Evolutionary conservation across 2,329 filamentous ascomycete genomes (phyloP).

Genomic region (Fusarium sp.): DNA sequence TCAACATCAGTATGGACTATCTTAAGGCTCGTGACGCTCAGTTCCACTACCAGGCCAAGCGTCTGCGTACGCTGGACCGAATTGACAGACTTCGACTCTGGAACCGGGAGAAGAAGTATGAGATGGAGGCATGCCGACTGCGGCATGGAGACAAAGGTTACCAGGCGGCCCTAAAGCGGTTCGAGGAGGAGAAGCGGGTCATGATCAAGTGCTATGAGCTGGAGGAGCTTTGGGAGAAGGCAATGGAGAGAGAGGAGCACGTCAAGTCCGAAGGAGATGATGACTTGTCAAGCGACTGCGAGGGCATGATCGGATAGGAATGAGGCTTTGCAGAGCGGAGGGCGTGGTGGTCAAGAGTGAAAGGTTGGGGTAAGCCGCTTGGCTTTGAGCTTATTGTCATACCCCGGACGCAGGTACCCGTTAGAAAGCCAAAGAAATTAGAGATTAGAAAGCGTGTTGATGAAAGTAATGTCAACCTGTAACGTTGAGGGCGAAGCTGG

Average conservation of each 20-base stretch:
- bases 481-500: not conserved
- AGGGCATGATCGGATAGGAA: constrained; percentile 17
- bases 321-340: not conserved
- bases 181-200: constrained; percentile 30
- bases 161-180: constrained; percentile 9
- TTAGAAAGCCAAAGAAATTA: not conserved
- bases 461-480: not conserved
- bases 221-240: constrained; percentile 28
- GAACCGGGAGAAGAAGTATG: constrained; percentile 28
- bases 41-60: constrained; percentile 33
- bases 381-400: constrained; percentile 8
- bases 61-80: constrained; percentile 28
- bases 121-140: constrained; percentile 19
- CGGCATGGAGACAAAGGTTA: constrained; percentile 19
- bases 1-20: constrained; percentile 26
- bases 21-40: constrained; percentile 27
- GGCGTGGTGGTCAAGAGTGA: not conserved
- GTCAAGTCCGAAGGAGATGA: constrained; percentile 8
- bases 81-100: constrained; percentile 30
- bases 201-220: constrained; percentile 32
- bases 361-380: not conserved
- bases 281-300: constrained; percentile 30
- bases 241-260: constrained; percentile 12
- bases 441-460: not conserved
- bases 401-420: constrained; percentile 26